A percentile compares a stretch with the other conserved stretches of the same genome.
These are phyloP conservation scores for Carex myosuroides DNA, from an alignment of 176 grass and related monocot species.

Conservation along the genomic window DNA sequence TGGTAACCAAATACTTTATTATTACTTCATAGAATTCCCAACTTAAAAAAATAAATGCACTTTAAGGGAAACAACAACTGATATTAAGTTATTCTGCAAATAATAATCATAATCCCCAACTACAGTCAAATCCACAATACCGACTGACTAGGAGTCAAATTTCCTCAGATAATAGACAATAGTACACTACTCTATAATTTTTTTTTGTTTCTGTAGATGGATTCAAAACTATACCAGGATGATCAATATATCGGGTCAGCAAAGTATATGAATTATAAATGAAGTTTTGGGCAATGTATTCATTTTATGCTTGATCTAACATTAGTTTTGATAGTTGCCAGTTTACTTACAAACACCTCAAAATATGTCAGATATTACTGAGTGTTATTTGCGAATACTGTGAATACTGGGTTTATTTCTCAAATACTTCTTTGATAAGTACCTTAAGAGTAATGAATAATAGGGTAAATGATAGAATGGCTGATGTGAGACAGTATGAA, in stretches of 20 bases:
- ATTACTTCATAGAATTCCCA: neutral
- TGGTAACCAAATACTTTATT: neutral
- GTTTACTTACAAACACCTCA: neutral
- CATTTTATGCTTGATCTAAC: neutral
- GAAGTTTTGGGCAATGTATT: neutral
- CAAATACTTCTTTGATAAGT: neutral
- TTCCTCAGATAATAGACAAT: neutral
- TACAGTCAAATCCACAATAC: neutral
- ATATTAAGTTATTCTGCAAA: neutral
- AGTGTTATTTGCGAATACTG: neutral
- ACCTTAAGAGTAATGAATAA: slow-evolving; percentile 86
- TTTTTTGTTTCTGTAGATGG: neutral
- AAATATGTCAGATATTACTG: neutral
- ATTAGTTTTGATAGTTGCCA: neutral
- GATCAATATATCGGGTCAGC: neutral
- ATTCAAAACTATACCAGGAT: neutral
- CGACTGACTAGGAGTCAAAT: neutral
- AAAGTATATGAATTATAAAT: neutral
- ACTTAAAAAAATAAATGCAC: neutral
- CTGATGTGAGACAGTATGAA: slow-evolving; percentile 67
- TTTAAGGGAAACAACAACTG: neutral
- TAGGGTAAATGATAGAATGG: slow-evolving; percentile 72
- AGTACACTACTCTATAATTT: neutral
- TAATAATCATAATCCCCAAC: neutral
- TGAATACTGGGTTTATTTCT: neutral